A percentile compares a stretch with the other conserved stretches of the same genome.
Evolutionary conservation across 73 alveolate genomes (phyloP).

Genomic region (Chromera velia): DNA sequence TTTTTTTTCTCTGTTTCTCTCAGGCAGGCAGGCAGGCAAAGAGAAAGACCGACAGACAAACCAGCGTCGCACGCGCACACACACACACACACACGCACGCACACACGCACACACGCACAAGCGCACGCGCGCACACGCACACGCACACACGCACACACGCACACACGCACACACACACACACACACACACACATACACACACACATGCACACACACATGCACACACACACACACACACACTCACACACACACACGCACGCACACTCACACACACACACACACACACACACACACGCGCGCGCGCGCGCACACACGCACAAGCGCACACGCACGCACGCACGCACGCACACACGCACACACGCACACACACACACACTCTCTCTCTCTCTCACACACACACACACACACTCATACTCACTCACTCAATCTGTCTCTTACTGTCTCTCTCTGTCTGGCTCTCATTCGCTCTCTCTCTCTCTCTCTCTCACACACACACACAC

Average conservation of each 20-base stretch:
- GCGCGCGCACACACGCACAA: neutral
- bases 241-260: neutral
- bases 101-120: neutral
- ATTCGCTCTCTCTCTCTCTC: neutral
- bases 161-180: neutral
- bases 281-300: neutral
- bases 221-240: neutral
- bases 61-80: neutral
- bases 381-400: neutral
- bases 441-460: too few relatives aligned
- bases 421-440: too few relatives aligned
- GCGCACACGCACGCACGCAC: neutral
- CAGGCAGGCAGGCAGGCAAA: neutral
- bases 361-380: too few relatives aligned
- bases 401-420: neutral
- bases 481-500: neutral
- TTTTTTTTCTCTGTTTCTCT: neutral
- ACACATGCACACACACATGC: neutral
- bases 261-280: neutral
- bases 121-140: neutral
- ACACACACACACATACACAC: neutral
- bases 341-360: neutral
- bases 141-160: neutral
- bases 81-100: neutral
- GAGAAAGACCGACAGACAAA: neutral